These are phyloP conservation scores for Phlebiopsis gigantea DNA, from an alignment of 768 basidiomycete genomes.

Conservation along the genomic window DNA sequence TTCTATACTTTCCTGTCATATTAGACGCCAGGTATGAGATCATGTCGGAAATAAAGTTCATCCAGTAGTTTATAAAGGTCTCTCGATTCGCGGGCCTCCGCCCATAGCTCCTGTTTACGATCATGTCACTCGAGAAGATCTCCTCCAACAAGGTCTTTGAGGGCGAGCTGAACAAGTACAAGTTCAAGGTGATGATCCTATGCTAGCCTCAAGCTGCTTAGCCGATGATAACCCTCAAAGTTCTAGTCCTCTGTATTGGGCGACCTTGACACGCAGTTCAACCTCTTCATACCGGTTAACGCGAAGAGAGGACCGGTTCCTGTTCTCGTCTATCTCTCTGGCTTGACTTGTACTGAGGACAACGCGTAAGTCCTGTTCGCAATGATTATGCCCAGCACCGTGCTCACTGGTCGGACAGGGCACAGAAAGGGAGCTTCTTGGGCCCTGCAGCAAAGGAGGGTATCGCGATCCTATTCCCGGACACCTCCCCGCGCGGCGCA, in stretches of 20 bases:
- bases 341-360: constrained; percentile 88
- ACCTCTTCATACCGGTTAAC: constrained; percentile 78
- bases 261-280: constrained; percentile 70
- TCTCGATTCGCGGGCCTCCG: background rate
- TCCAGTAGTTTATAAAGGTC: background rate
- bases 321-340: constrained; percentile 83
- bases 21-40: background rate
- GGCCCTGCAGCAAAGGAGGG: constrained; percentile 80
- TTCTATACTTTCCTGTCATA: background rate
- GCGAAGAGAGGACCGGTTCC: constrained; percentile 47
- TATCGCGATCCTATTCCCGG: constrained; percentile 90
- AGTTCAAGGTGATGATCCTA: constrained; percentile 53
- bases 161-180: constrained; percentile 83
- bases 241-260: constrained; percentile 68
- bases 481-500: constrained; percentile 93
- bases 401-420: constrained; percentile 35
- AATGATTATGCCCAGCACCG: no score
- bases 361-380: constrained; percentile 57
- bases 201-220: background rate
- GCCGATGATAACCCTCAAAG: background rate
- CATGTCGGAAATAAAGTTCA: background rate
- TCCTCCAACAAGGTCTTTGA: constrained; percentile 77
- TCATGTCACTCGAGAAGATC: constrained; percentile 53
- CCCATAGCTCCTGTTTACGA: background rate
- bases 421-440: constrained; percentile 92